Conservation (phyloP, 1,284 basidiomycete species). For the Rhodotorula sp. region DNA sequence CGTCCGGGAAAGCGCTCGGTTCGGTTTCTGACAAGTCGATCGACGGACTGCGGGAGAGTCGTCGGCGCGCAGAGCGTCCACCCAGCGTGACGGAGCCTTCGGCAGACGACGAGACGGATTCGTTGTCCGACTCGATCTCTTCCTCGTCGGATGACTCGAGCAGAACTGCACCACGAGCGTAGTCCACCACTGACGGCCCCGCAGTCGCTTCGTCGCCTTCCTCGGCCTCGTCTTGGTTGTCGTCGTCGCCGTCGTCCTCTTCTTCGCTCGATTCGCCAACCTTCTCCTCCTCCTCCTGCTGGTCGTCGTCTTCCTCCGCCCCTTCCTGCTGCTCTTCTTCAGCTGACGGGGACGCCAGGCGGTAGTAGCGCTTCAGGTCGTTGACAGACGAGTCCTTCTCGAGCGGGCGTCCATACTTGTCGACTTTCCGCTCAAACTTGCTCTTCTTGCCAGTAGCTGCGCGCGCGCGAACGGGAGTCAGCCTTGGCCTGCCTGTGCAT, state of each 20-base stretch:
- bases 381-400: constrained; percentile 68
- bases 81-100: constrained; percentile 37
- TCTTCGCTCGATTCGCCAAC: constrained; percentile 27
- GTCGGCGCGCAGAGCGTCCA: constrained; percentile 20
- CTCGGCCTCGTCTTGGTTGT: constrained; percentile 50
- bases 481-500: background rate
- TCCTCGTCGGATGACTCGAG: constrained; percentile 72
- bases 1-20: constrained; percentile 21
- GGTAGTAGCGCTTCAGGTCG: constrained; percentile 78
- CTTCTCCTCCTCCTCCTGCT: constrained; percentile 15
- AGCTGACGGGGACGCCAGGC: constrained; percentile 54
- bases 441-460: constrained; percentile 16
- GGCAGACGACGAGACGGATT: constrained; percentile 28
- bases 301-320: constrained; percentile 45
- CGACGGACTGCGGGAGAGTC: constrained; percentile 31
- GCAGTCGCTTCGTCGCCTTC: background rate
- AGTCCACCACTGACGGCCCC: constrained; percentile 61
- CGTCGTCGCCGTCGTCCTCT: constrained; percentile 48
- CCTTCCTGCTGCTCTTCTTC: constrained; percentile 46
- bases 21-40: constrained; percentile 42
- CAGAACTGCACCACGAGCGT: constrained; percentile 82
- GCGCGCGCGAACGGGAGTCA: background rate
- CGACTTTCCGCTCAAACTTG: constrained; percentile 61
- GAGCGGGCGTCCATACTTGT: constrained; percentile 87
- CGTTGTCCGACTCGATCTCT: constrained; percentile 56